A percentile compares a stretch with the other conserved stretches of the same genome.
Conservation (phyloP, 2,329 filamentous ascomycete species). For the Arthroderma uncinatum region DNA sequence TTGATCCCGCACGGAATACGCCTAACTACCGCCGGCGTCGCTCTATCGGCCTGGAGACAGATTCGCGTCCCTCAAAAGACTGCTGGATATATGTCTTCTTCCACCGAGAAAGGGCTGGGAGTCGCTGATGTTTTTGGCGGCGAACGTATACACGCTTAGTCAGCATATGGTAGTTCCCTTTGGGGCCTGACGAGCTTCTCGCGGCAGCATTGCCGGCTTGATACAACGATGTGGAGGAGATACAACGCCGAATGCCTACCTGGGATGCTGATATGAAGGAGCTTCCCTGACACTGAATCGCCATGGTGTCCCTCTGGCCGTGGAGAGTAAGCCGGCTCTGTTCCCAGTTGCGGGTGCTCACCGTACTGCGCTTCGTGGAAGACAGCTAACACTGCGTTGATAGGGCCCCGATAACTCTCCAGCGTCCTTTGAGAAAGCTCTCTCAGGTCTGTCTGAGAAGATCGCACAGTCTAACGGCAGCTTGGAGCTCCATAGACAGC, state of each 20-base stretch:
- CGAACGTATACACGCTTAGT: neutral
- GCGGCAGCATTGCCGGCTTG: neutral
- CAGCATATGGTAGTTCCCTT: neutral
- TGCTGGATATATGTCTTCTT: no score
- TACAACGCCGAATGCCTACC: neutral
- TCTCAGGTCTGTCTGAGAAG: constrained; percentile 69
- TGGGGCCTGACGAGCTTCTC: neutral
- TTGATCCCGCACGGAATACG: no score
- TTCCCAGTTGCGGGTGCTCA: neutral
- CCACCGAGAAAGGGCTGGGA: no score
- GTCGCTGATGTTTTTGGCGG: no score
- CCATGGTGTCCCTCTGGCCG: constrained; percentile 77
- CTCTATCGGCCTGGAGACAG: no score
- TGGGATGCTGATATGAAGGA: neutral
- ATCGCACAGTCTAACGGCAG: constrained; percentile 63
- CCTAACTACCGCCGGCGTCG: no score
- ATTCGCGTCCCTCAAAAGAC: no score
- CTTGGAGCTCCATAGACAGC: constrained; percentile 62
- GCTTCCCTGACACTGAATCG: neutral
- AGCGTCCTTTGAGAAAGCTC: constrained; percentile 83
- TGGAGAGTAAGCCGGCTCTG: constrained; percentile 52
- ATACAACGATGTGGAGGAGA: neutral
- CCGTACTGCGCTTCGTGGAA: neutral
- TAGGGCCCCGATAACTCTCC: constrained; percentile 72
- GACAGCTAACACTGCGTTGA: neutral